Percentiles rank a stretch among this genome's conserved stretches.
phyloP scores from a whole-genome alignment of 108 stramenopile species.

The Fistulifera solaris region DNA sequence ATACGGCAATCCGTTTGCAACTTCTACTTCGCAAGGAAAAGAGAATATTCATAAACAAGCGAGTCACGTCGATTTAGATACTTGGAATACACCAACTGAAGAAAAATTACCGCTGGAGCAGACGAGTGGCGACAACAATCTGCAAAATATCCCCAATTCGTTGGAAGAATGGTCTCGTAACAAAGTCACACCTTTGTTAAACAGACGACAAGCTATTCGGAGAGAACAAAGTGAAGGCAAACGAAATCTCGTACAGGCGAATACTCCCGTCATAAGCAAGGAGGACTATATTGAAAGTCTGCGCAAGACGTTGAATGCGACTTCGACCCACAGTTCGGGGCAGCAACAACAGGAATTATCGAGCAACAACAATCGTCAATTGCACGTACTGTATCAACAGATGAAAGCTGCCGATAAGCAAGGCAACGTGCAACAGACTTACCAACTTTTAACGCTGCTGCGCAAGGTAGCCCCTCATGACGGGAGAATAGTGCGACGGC shows the following conservation, averaged over 20 bases:
- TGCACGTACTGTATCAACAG: slow-evolving; percentile 57
- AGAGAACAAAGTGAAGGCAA: slow-evolving; percentile 8
- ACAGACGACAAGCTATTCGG: slow-evolving; percentile 27
- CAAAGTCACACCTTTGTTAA: slow-evolving; percentile 19
- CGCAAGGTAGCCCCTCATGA: slow-evolving; percentile 53
- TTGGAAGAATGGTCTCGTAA: slow-evolving; percentile 34
- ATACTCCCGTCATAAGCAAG: slow-evolving; percentile 3
- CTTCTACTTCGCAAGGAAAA: neutral
- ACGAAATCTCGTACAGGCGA: neutral
- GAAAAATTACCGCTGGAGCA: no score
- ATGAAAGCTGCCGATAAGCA: slow-evolving; percentile 60
- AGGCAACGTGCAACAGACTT: slow-evolving; percentile 41
- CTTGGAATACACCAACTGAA: neutral
- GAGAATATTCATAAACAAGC: neutral
- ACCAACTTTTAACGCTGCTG: slow-evolving; percentile 33
- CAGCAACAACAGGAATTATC: slow-evolving; percentile 37
- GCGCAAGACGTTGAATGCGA: slow-evolving; percentile 2
- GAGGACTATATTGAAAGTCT: slow-evolving; percentile 13
- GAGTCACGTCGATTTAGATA: neutral
- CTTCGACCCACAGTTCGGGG: slow-evolving; percentile 18
- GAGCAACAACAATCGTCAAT: slow-evolving; percentile 40
- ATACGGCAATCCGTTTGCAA: no score
- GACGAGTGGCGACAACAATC: no score
- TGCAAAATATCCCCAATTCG: slow-evolving; percentile 15
- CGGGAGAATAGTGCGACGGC: slow-evolving; percentile 55